These are phyloP conservation scores for Salix brachista DNA, from an alignment of 345 rosid species.

Conservation along the genomic window DNA sequence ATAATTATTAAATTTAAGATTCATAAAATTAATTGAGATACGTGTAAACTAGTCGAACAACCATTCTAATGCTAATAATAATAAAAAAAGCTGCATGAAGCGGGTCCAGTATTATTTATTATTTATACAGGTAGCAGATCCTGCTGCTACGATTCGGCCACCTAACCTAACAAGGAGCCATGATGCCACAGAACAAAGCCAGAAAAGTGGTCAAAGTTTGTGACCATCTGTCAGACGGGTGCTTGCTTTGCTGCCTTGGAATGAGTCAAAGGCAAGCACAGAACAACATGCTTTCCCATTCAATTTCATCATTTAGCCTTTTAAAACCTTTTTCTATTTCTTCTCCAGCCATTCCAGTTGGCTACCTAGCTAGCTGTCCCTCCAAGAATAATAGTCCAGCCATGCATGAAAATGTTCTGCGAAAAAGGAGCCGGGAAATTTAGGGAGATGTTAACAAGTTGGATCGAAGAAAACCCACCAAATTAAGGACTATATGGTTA, in stretches of 20 bases:
- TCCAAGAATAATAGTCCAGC: not conserved
- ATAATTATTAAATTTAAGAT: accelerated
- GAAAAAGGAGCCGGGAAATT: no score
- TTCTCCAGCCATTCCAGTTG: not conserved
- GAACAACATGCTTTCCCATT: not conserved
- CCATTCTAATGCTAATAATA: no score
- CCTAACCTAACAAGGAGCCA: no score
- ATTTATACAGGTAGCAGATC: not conserved
- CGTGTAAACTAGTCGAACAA: no score
- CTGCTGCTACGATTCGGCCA: no score
- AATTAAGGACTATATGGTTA: not conserved
- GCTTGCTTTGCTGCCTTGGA: not conserved
- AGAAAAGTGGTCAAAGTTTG: not conserved
- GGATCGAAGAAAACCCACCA: not conserved
- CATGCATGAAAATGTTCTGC: not conserved
- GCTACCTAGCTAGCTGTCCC: not conserved
- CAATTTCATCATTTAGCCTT: not conserved
- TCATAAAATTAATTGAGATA: no score
- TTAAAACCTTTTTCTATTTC: not conserved
- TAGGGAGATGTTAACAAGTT: no score
- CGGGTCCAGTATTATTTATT: no score
- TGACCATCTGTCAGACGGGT: not conserved
- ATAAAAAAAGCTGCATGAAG: no score
- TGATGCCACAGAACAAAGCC: not conserved
- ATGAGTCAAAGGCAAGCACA: not conserved